These are phyloP conservation scores for Blastobotrys elegans DNA, from an alignment of 1,139 yeast species.

Conservation along the genomic window DNA sequence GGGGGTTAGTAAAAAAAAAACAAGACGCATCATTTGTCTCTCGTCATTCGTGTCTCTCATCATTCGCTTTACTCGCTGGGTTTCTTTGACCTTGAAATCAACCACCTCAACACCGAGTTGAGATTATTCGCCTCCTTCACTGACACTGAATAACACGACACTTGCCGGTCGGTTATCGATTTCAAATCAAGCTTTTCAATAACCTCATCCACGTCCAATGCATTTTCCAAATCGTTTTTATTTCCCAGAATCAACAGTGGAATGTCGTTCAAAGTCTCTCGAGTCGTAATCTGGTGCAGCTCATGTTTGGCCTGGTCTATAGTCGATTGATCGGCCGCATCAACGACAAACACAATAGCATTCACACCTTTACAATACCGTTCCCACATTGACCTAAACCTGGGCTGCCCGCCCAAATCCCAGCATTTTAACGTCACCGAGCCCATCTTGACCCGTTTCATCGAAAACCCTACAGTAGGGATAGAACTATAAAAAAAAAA, in stretches of 20 bases:
- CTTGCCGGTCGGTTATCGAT: slow-evolving; percentile 33
- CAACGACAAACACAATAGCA: slow-evolving; percentile 38
- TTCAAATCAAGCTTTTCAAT: slow-evolving; percentile 33
- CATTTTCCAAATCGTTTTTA: slow-evolving; percentile 35
- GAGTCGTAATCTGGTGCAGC: slow-evolving; percentile 31
- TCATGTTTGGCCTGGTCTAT: slow-evolving; percentile 32
- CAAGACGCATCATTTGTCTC: too few relatives aligned
- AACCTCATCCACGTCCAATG: slow-evolving; percentile 34
- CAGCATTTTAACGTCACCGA: slow-evolving; percentile 38
- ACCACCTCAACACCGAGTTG: slow-evolving; percentile 37
- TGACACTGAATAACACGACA: slow-evolving; percentile 38
- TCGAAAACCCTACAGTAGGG: slow-evolving; percentile 40
- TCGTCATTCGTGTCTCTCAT: too few relatives aligned
- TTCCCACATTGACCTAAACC: slow-evolving; percentile 41
- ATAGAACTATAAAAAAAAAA: slow-evolving; percentile 27
- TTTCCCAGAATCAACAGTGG: slow-evolving; percentile 38
- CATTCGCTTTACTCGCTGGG: background rate
- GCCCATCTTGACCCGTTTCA: slow-evolving; percentile 37
- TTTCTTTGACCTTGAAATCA: slow-evolving; percentile 27
- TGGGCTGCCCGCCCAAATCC: slow-evolving; percentile 41
- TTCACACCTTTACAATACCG: slow-evolving; percentile 38
- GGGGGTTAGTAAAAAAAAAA: too few relatives aligned
- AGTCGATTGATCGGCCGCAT: slow-evolving; percentile 34
- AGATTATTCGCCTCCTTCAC: slow-evolving; percentile 37
- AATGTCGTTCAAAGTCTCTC: slow-evolving; percentile 33